These are phyloP conservation scores for Taiozyma sp. DNA, from an alignment of 1,139 yeast genomes.

Conservation along the genomic window DNA sequence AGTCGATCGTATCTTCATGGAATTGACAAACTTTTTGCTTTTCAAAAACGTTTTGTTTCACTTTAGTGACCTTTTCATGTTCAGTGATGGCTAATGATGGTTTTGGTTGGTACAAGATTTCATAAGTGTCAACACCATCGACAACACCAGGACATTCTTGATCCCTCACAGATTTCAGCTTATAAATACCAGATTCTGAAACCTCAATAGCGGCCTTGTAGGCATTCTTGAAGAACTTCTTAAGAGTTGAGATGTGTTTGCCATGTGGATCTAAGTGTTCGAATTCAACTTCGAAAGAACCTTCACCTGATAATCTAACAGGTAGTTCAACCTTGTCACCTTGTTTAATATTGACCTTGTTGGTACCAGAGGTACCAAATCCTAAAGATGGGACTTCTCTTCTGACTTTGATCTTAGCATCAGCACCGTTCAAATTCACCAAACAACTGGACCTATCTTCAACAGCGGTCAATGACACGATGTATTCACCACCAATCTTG, in stretches of 20 bases:
- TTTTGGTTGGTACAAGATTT: slow-evolving; percentile 45
- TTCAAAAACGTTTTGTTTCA: slow-evolving; percentile 23
- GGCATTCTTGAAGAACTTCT: slow-evolving; percentile 29
- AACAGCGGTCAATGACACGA: slow-evolving; percentile 55
- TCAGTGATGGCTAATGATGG: slow-evolving; percentile 44
- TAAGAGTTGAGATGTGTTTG: slow-evolving; percentile 20
- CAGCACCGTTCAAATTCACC: slow-evolving; percentile 56
- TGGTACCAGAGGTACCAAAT: slow-evolving; percentile 32
- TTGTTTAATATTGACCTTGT: slow-evolving; percentile 44
- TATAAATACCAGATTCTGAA: slow-evolving; percentile 56
- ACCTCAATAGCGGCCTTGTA: slow-evolving; percentile 39
- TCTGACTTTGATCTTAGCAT: slow-evolving; percentile 57
- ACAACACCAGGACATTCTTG: slow-evolving; percentile 66
- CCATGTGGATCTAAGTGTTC: slow-evolving; percentile 29
- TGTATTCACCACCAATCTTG: slow-evolving; percentile 63
- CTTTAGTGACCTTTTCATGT: slow-evolving; percentile 24
- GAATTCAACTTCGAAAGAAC: slow-evolving; percentile 43
- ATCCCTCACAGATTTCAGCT: slow-evolving; percentile 52
- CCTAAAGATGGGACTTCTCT: slow-evolving; percentile 57
- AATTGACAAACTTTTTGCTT: slow-evolving; percentile 42
- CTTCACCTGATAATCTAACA: slow-evolving; percentile 45
- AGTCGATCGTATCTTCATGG: slow-evolving; percentile 43
- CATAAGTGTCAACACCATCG: slow-evolving; percentile 29
- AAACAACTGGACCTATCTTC: slow-evolving; percentile 72
- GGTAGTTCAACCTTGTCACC: slow-evolving; percentile 60